Conservation (phyloP, 2,329 filamentous ascomycete genomes). For the Exophiala spinifera region DNA sequence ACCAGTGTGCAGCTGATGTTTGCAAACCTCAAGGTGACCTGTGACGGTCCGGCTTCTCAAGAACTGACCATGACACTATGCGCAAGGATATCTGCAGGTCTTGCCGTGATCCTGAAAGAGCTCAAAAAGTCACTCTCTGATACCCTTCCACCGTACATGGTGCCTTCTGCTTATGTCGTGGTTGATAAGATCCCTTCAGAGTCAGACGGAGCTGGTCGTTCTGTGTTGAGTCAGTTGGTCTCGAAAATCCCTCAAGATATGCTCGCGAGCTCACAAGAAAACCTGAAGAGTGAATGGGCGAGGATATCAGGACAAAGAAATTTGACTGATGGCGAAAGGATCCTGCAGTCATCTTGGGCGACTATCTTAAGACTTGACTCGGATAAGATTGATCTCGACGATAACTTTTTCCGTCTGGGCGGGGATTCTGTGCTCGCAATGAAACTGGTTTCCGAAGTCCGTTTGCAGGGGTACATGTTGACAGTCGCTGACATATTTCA, state of each 20-base stretch:
- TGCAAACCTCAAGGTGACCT: constrained; percentile 28
- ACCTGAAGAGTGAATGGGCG: constrained; percentile 35
- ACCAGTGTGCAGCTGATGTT: constrained; percentile 32
- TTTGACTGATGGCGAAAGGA: constrained; percentile 37
- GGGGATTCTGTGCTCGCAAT: constrained; percentile 34
- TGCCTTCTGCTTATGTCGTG: constrained; percentile 45
- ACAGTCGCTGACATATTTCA: constrained; percentile 33
- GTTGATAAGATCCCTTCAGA: constrained; percentile 38
- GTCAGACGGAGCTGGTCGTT: constrained; percentile 34
- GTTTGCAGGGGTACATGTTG: constrained; percentile 22
- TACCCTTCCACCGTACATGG: constrained; percentile 48
- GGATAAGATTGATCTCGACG: constrained; percentile 29
- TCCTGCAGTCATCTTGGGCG: constrained; percentile 29
- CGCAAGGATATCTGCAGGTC: constrained; percentile 30
- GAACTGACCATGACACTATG: constrained; percentile 15
- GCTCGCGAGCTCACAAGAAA: constrained; percentile 22
- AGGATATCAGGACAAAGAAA: constrained; percentile 31
- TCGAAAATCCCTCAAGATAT: constrained; percentile 34
- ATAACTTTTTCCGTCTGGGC: constrained; percentile 34
- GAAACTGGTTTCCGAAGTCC: constrained; percentile 29
- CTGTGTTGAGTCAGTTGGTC: constrained; percentile 39
- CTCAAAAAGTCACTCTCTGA: constrained; percentile 43
- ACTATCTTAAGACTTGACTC: constrained; percentile 41
- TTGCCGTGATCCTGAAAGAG: constrained; percentile 39
- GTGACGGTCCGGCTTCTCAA: constrained; percentile 14